Base-by-base conservation (phyloP, 2,329 filamentous ascomycete species). In the Aspergillus niger region DNA sequence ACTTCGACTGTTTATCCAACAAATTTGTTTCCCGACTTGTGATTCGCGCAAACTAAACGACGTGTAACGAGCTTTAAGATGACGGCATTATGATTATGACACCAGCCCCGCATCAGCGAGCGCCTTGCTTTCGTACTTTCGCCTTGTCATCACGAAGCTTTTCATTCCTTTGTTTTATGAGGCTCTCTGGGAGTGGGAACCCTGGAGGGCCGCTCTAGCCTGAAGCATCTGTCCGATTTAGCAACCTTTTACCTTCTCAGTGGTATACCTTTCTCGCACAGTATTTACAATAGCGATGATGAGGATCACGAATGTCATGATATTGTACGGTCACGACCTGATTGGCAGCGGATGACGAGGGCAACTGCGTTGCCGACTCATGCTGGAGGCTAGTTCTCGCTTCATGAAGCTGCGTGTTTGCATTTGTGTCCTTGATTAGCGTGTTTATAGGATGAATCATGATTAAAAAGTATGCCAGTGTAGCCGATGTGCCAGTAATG, bases 1-100 rank as follows among this genome's bases (percentile, higher is more conserved):
- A 98, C 81, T 98, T 97, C 74, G 94, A 98, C 81, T 95, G 89
- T 63, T 80, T 98, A 74, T 96, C 93, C 56, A 97, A 97, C 83
- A 98, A 97, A 83, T 97, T 98, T 82, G 81, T 97, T 69, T 96
- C 93, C 39, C 96, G 96, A 80, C 86, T 98, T 72, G 93, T 97
- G 76, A 97, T 97, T 77, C 92, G 94, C 70, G 91, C 94, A 72
- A 96, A 96, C 81, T 96, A 84, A 76, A 55, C 54, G 63, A 64
- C 64, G 65, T 66, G 55, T 63, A 65, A 69, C 64, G 64, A 36
- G 66, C 64, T 64, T 60, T 54, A 22, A 43, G 20, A 67, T 61
- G 54, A 65, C 57, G 65, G 66, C 63, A 68, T 68, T 63, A 69
- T 65, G 62, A 67, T 67, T 61, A 70, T 65, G 64, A 68, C 47